Percentiles rank a stretch among this genome's conserved stretches.
Conservation (phyloP, 371 early-diverging fungal genomes). For the Mucor circinelloides region DNA sequence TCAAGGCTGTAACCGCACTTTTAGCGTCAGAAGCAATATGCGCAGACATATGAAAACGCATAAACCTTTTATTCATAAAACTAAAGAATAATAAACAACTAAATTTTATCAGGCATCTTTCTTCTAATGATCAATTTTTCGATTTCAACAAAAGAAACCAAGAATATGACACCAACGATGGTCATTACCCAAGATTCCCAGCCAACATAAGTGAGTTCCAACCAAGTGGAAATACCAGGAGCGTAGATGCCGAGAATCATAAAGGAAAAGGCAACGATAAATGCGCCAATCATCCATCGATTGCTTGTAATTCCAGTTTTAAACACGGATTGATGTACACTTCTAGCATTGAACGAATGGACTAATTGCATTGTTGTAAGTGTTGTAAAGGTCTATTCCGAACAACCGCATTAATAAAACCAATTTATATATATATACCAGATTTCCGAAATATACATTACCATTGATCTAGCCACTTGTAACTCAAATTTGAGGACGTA, state of each 20-base stretch:
- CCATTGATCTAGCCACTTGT: conserved; percentile 25
- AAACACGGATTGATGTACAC: conserved; percentile 70
- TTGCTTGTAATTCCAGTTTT: conserved; percentile 71
- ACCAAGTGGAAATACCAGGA: conserved; percentile 67
- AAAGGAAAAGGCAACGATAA: conserved; percentile 64
- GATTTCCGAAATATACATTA: background rate
- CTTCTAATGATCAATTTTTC: conserved; percentile 60
- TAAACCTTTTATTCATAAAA: background rate
- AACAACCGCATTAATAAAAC: conserved; percentile 14
- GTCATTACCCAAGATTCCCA: conserved; percentile 80
- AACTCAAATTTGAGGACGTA: conserved; percentile 32
- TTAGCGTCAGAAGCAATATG: background rate
- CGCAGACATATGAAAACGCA: background rate
- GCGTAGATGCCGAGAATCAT: conserved; percentile 78
- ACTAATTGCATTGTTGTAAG: conserved; percentile 80
- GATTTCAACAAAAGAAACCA: conserved; percentile 69
- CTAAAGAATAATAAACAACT: background rate
- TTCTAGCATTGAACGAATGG: conserved; percentile 80
- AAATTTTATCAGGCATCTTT: conserved; percentile 9
- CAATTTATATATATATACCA: background rate
- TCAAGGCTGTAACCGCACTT: background rate
- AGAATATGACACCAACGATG: conserved; percentile 65
- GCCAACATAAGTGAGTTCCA: conserved; percentile 66
- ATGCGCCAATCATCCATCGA: conserved; percentile 76
- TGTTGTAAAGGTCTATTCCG: conserved; percentile 66